phyloP scores from a whole-genome alignment of 2,329 filamentous ascomycete species.

The Lecanicillium sp. region DNA sequence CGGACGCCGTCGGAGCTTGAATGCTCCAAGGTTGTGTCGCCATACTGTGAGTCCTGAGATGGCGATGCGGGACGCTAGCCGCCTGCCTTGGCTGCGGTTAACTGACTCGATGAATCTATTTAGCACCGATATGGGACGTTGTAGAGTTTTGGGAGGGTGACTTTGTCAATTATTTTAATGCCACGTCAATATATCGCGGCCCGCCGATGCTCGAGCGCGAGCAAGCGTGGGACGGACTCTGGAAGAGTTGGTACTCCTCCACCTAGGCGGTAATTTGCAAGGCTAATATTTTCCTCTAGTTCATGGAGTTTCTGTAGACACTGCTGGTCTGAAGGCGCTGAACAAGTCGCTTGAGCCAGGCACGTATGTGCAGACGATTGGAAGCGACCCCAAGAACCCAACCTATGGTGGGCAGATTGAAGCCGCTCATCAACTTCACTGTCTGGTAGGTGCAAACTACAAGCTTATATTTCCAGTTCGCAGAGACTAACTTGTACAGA shows the following conservation, averaged over 20 bases:
- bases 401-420: conserved; percentile 7
- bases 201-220: background rate
- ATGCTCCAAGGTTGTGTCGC: conserved; percentile 19
- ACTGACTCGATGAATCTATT: background rate
- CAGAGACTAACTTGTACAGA: background rate
- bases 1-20: conserved; percentile 23
- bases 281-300: background rate
- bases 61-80: background rate
- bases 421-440: conserved; percentile 9
- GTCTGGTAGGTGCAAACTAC: conserved; percentile 5
- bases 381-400: background rate
- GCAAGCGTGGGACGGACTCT: background rate
- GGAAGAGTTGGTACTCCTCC: background rate
- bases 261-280: background rate
- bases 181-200: background rate
- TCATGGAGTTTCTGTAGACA: background rate
- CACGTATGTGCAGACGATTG: background rate
- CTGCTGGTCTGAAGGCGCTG: background rate
- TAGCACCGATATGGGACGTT: background rate
- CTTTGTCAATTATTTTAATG: background rate
- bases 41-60: background rate
- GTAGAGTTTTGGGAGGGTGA: conserved; percentile 1
- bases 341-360: background rate
- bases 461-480: too few relatives aligned
- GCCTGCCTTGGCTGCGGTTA: too few relatives aligned